A percentile compares a stretch with the other conserved stretches of the same genome.
Conservation (phyloP, 257 asterid species). For the Nicotiana benthamiana region DNA sequence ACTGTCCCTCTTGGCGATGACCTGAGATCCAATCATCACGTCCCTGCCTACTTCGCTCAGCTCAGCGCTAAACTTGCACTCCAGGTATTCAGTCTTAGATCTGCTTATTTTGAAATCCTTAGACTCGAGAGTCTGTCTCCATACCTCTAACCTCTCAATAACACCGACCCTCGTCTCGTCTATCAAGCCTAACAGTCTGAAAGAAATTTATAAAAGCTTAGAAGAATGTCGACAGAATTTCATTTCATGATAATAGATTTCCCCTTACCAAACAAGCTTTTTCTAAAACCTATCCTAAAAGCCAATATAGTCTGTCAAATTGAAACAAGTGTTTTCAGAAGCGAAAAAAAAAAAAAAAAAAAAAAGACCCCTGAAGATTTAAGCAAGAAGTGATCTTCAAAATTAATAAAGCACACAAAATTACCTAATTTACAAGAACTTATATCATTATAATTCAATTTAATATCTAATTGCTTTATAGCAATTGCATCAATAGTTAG, state of each 20-base stretch:
- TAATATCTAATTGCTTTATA: neutral
- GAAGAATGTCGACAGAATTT: neutral
- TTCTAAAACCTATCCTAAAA: neutral
- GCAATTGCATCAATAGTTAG: neutral
- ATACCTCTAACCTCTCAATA: too few species aligned
- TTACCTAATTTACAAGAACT: neutral
- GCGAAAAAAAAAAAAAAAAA: neutral
- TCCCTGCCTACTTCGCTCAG: too few species aligned
- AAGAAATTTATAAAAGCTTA: neutral
- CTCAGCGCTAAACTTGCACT: too few species aligned
- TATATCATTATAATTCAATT: neutral
- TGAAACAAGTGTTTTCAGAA: neutral
- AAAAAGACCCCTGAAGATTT: neutral
- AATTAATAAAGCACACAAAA: neutral
- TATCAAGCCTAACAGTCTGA: neutral
- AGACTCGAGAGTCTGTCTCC: too few species aligned
- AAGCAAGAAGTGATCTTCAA: neutral
- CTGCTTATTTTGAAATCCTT: too few species aligned
- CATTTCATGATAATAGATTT: neutral
- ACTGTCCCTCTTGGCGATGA: too few species aligned
- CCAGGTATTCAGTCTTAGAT: too few species aligned
- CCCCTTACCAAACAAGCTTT: neutral
- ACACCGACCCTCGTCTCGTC: too few species aligned
- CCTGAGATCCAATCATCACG: too few species aligned
- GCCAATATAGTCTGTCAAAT: neutral